Evolutionary conservation across 202 grass and related monocot genomes (phyloP), one percentile per base, ranked within the genome.

Genomic region (Bolboschoenoplectus hybrid): DNA sequence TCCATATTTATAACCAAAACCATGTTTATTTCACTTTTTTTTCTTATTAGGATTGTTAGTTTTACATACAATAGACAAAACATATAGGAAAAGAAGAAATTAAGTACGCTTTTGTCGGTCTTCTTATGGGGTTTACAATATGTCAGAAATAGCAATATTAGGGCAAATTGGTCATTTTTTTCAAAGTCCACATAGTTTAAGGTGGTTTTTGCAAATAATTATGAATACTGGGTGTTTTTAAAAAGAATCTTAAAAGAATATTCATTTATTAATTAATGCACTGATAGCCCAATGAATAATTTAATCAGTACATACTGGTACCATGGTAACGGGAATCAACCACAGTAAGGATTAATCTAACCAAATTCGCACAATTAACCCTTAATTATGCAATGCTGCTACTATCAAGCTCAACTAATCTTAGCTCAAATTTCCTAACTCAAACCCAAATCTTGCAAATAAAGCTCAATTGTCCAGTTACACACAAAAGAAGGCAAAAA

Each of bases 351-450:
- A 32, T 19, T 77, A 55, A 55, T 57, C 12, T 16, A 57, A 79
- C 34, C 74, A n/a, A 58, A 13, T 58, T 41, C 19, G 17, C n/a
- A 50, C n/a, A 74, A 10, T 58, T 39, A 5, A 60, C 2, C 35
- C 8, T 79, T 6, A 58, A 40, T 79, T 79, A 38, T 38, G 74
- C 2, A 79, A n/a, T n/a, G 3, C 6, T 39, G 51, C 52, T 26
- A 79, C 32, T n/a, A 79, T 38, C n/a, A 40, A 79, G 49, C 51
- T 78, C 74, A 16, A 55, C 1, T 50, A 74, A 34, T 74, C 11
- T 71, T 71, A 46, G 66, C 13, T n/a, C 13, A 72, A 26, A 19
- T 72, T 47, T 72, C 68, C 74, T 3, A 5, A 39, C 32, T 49
- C 10, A 57, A 78, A 11, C 74, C n/a, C 6, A 34, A 40, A 57